Conservation (phyloP, 2,329 filamentous ascomycete species). For the Periconia sp. region DNA sequence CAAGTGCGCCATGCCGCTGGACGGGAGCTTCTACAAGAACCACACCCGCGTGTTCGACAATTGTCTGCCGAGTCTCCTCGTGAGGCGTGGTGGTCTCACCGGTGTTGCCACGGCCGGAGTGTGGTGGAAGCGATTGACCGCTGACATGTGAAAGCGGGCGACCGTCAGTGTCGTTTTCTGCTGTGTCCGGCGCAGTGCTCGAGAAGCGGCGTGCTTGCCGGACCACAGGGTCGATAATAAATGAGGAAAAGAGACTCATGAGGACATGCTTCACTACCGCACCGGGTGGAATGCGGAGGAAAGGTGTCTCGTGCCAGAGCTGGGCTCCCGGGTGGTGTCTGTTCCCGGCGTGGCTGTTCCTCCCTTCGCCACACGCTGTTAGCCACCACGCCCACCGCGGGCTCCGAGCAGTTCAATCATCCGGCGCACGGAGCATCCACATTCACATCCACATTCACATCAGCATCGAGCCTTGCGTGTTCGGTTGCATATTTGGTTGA, state of each 20-base stretch:
- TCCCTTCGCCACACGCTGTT: too few relatives aligned
- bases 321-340: not conserved
- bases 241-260: slow-evolving; percentile 50
- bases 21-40: too few relatives aligned
- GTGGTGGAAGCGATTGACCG: slow-evolving; percentile 10
- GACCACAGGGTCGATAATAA: slow-evolving; percentile 49
- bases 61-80: slow-evolving; percentile 13
- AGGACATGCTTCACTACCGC: slow-evolving; percentile 22
- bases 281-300: slow-evolving; percentile 1
- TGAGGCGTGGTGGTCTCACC: too few relatives aligned
- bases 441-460: too few relatives aligned
- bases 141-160: slow-evolving; percentile 35
- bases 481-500: slow-evolving; percentile 1
- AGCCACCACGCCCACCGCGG: too few relatives aligned
- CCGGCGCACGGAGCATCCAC: too few relatives aligned
- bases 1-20: too few relatives aligned
- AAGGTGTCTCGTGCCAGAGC: not conserved
- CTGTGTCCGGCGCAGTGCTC: slow-evolving; percentile 24
- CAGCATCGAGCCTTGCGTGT: too few relatives aligned
- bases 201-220: slow-evolving; percentile 49
- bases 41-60: too few relatives aligned
- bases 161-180: slow-evolving; percentile 18
- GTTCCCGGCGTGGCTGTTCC: too few relatives aligned
- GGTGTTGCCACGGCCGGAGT: slow-evolving; percentile 11
- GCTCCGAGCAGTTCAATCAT: too few relatives aligned